Percentiles rank a stretch among this genome's conserved stretches.
Evolutionary conservation across 192 early-diverging fungal species (phyloP).

Genomic region (Umbelopsis sp.): DNA sequence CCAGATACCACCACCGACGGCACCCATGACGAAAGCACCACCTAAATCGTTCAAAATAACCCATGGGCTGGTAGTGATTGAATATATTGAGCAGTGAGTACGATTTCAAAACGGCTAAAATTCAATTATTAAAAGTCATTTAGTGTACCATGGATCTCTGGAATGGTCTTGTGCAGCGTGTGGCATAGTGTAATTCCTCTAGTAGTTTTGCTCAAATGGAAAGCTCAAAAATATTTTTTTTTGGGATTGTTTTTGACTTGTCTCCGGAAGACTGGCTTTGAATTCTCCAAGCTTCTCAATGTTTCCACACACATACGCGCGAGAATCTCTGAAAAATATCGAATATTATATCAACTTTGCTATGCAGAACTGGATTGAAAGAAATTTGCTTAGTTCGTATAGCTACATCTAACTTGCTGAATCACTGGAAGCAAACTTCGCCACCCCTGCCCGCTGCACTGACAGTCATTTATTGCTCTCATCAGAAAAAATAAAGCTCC

Average conservation of each 20-base stretch:
- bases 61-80: constrained; percentile 61
- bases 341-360: no score
- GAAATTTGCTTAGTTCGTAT: no score
- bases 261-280: not conserved
- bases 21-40: constrained; percentile 94
- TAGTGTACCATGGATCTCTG: constrained; percentile 56
- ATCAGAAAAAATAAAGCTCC: no score
- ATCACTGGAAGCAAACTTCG: no score
- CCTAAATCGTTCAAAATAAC: constrained; percentile 85
- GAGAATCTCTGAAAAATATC: no score
- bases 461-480: no score
- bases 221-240: constrained; percentile 13
- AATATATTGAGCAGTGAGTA: not conserved
- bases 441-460: no score
- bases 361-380: no score
- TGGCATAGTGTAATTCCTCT: constrained; percentile 44
- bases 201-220: not conserved
- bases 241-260: not conserved
- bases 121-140: not conserved
- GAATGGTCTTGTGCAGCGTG: constrained; percentile 52
- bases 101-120: not conserved
- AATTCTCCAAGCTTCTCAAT: not conserved
- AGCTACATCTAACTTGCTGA: no score
- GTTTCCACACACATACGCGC: no score
- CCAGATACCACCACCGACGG: constrained; percentile 94